Percentiles rank a stretch among this genome's conserved stretches.
Conservation (phyloP, 164 flowering plant species). For the Umbilicus rupestris region DNA sequence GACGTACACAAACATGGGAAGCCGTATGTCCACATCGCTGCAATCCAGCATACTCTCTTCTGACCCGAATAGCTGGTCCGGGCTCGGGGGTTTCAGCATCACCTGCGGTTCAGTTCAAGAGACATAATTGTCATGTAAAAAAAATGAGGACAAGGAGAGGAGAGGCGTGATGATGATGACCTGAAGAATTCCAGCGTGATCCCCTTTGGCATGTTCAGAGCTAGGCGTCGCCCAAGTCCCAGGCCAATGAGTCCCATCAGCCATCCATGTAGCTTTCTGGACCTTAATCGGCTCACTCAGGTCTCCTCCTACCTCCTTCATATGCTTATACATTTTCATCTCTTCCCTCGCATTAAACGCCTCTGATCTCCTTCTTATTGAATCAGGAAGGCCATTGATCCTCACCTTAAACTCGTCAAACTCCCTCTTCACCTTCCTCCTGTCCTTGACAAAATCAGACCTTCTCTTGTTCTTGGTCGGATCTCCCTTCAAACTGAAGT, state of each 20-base stretch:
- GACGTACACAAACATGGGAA: slow-evolving; percentile 8
- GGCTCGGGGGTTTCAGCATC: slow-evolving; percentile 8
- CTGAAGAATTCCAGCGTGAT: slow-evolving; percentile 86
- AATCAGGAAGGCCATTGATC: slow-evolving; percentile 60
- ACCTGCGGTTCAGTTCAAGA: background rate
- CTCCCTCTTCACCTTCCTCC: slow-evolving; percentile 68
- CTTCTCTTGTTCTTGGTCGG: slow-evolving; percentile 61
- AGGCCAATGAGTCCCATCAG: slow-evolving; percentile 88
- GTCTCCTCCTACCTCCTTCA: slow-evolving; percentile 35
- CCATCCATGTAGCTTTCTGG: slow-evolving; percentile 84
- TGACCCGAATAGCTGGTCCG: slow-evolving; percentile 5
- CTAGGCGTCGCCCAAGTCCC: slow-evolving; percentile 64
- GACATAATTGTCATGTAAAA: background rate
- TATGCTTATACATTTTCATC: slow-evolving; percentile 52
- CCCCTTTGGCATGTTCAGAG: slow-evolving; percentile 62
- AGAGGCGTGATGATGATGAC: slow-evolving; percentile 17
- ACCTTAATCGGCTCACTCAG: slow-evolving; percentile 36
- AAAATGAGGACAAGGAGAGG: background rate
- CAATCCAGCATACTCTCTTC: slow-evolving; percentile 6
- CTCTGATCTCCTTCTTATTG: slow-evolving; percentile 68
- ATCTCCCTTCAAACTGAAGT: slow-evolving; percentile 53
- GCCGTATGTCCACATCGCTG: slow-evolving; percentile 9
- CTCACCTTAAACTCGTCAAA: slow-evolving; percentile 81
- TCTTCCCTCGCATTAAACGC: slow-evolving; percentile 64
- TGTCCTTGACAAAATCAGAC: slow-evolving; percentile 66